A percentile compares a stretch with the other conserved stretches of the same genome.
Conservation (phyloP, 2,329 filamentous ascomycete genomes). For the Paracoccidioides brasiliensis region DNA sequence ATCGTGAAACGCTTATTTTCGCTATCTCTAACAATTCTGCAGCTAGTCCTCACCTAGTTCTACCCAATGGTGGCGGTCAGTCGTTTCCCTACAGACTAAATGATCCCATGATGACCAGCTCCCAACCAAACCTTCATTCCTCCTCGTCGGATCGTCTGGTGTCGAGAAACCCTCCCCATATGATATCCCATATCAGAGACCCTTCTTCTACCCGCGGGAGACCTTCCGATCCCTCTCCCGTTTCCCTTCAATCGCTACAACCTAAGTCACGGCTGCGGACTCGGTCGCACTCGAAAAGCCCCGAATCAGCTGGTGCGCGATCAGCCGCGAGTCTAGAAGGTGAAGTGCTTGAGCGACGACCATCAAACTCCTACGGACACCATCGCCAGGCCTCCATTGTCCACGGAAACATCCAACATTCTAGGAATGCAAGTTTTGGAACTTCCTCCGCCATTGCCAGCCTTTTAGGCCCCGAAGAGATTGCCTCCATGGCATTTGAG, state of each 20-base stretch:
- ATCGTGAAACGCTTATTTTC: neutral
- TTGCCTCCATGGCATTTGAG: constrained; percentile 52
- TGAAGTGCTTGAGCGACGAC: constrained; percentile 27
- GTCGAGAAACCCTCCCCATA: constrained; percentile 25
- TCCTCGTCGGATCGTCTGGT: constrained; percentile 27
- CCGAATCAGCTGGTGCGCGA: constrained; percentile 24
- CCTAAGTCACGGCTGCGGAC: constrained; percentile 23
- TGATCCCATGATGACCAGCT: constrained; percentile 25
- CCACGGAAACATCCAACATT: constrained; percentile 78
- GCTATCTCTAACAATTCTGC: constrained; percentile 1
- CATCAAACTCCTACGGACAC: constrained; percentile 57
- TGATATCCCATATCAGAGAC: constrained; percentile 32
- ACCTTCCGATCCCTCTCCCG: constrained; percentile 23
- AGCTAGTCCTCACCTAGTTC: constrained; percentile 28
- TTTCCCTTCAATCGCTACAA: constrained; percentile 25
- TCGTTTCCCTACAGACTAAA: constrained; percentile 31
- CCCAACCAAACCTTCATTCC: constrained; percentile 24
- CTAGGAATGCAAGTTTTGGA: constrained; percentile 64
- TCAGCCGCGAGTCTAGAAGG: constrained; percentile 24
- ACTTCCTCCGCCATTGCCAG: constrained; percentile 58
- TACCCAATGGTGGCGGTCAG: constrained; percentile 27
- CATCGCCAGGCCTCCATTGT: constrained; percentile 96
- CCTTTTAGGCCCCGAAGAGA: constrained; percentile 77
- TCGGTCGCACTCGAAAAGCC: constrained; percentile 32
- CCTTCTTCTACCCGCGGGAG: constrained; percentile 32